Evolutionary conservation across 2,329 filamentous ascomycete species (phyloP).

Genomic region (Chaetomium strumarium): DNA sequence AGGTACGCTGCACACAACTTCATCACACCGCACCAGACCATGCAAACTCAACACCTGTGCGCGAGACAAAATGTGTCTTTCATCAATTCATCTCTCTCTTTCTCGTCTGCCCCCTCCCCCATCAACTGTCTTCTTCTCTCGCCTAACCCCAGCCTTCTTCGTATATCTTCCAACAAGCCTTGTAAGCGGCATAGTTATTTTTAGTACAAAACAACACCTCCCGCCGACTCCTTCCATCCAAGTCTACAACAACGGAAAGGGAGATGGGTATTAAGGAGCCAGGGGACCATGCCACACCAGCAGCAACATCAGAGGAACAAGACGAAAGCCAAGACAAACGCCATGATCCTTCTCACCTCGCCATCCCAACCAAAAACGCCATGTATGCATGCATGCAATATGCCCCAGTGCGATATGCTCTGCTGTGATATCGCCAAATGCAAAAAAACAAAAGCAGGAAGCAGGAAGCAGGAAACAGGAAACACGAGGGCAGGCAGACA

Average conservation of each 20-base stretch:
- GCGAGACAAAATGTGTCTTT: not conserved
- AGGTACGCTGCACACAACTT: too few relatives aligned
- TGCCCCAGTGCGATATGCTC: conserved; percentile 5
- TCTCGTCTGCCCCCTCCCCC: not conserved
- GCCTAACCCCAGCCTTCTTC: not conserved
- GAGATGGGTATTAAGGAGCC: conserved; percentile 7
- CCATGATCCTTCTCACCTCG: not conserved
- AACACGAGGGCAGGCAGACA: conserved; percentile 22
- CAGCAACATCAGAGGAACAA: not conserved
- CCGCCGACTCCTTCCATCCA: not conserved
- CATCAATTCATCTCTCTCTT: not conserved
- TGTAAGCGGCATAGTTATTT: not conserved
- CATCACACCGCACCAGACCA: too few relatives aligned
- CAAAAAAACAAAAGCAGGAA: conserved; percentile 21
- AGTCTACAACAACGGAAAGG: not conserved
- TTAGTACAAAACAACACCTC: not conserved
- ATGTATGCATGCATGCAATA: conserved; percentile 12
- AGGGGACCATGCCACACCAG: not conserved
- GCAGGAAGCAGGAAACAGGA: conserved; percentile 26
- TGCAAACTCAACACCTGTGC: too few relatives aligned
- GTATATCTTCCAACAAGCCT: not conserved
- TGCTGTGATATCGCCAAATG: conserved; percentile 10
- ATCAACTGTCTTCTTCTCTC: not conserved
- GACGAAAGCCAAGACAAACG: not conserved
- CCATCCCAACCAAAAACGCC: conserved; percentile 2